Evolutionary conservation across 345 rosid species (phyloP).

Genomic region (Stellera chamaejasme): DNA sequence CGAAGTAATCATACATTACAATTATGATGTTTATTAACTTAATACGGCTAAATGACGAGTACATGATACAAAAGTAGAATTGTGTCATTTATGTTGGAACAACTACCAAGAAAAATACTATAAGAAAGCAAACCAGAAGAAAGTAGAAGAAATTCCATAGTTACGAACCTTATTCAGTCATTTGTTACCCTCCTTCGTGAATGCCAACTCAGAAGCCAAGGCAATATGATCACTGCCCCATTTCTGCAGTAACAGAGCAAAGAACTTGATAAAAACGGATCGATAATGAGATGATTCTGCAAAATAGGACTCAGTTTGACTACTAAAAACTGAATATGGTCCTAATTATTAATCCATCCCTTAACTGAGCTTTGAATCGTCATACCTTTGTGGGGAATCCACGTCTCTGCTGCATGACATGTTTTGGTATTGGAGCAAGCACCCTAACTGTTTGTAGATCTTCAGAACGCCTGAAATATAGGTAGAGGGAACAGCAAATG

Average conservation of each 20-base stretch:
- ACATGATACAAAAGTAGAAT: too few species aligned
- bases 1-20: too few species aligned
- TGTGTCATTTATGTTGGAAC: too few species aligned
- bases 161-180: not conserved
- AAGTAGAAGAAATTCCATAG: too few species aligned
- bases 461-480: slow-evolving; percentile 62
- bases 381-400: slow-evolving; percentile 94
- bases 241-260: slow-evolving; percentile 40
- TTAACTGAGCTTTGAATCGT: not conserved
- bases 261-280: not conserved
- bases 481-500: not conserved
- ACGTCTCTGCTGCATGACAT: slow-evolving; percentile 75
- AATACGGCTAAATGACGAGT: too few species aligned
- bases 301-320: too few species aligned
- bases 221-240: slow-evolving; percentile 99
- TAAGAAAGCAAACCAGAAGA: too few species aligned
- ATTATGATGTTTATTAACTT: too few species aligned
- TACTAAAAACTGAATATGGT: not conserved
- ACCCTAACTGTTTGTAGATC: slow-evolving; percentile 78
- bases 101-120: too few species aligned
- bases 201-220: slow-evolving; percentile 71
- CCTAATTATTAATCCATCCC: not conserved
- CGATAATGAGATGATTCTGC: too few species aligned
- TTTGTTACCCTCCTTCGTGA: slow-evolving; percentile 20
- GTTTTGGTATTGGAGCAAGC: slow-evolving; percentile 89